Conservation (phyloP, 2,329 filamentous ascomycete species). For the Pseudopithomyces maydicus region DNA sequence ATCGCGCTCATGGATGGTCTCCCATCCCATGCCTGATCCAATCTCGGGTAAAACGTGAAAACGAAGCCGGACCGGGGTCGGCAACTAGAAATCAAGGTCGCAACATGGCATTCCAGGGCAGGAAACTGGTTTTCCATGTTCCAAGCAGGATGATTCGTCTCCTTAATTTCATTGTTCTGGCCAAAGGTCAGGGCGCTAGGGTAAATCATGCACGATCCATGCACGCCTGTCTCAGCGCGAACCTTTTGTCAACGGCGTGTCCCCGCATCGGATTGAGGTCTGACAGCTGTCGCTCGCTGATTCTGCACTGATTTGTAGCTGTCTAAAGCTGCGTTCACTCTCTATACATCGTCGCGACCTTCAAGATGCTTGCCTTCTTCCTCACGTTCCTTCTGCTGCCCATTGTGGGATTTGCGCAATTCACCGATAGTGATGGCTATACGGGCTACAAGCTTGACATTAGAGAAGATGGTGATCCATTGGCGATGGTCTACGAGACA, state of each 20-base stretch:
- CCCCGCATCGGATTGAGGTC: slow-evolving; percentile 17
- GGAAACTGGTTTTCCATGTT: slow-evolving; percentile 31
- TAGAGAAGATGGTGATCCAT: slow-evolving; percentile 55
- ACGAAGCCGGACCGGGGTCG: slow-evolving; percentile 24
- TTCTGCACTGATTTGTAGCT: slow-evolving; percentile 19
- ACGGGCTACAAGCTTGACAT: slow-evolving; percentile 60
- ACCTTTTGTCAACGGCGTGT: slow-evolving; percentile 26
- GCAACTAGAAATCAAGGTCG: background rate
- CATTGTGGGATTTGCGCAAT: slow-evolving; percentile 38
- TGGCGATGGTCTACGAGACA: slow-evolving; percentile 60
- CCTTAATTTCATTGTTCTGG: slow-evolving; percentile 36
- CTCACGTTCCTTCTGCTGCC: slow-evolving; percentile 39
- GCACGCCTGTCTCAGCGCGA: slow-evolving; percentile 22
- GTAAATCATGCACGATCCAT: slow-evolving; percentile 30
- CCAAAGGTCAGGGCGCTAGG: slow-evolving; percentile 14
- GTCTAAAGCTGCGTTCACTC: slow-evolving; percentile 31
- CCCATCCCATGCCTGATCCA: slow-evolving; percentile 23
- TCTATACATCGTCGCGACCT: slow-evolving; percentile 10
- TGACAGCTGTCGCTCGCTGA: slow-evolving; percentile 16
- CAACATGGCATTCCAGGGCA: background rate
- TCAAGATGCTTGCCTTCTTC: slow-evolving; percentile 28
- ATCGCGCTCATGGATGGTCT: slow-evolving; percentile 23
- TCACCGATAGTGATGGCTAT: slow-evolving; percentile 54
- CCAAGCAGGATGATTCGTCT: slow-evolving; percentile 21
- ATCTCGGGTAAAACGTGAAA: slow-evolving; percentile 43